A percentile compares a stretch with the other conserved stretches of the same genome.
phyloP scores from a whole-genome alignment of 805 yeast genomes.

The Suhomyces pyralidae region DNA sequence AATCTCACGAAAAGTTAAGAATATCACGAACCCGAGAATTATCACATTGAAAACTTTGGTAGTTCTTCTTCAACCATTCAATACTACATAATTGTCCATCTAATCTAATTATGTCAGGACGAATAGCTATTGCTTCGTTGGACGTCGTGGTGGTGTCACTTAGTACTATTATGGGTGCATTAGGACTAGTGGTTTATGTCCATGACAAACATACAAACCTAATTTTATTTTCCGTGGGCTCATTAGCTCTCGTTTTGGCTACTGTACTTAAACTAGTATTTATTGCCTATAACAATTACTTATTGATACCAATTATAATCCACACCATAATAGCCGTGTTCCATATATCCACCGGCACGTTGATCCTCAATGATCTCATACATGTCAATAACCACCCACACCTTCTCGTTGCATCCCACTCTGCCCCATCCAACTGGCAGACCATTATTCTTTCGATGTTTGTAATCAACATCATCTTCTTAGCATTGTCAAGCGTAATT shows the following conservation, averaged over 20 bases:
- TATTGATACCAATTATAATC: slow-evolving; percentile 1
- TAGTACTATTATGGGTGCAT: background rate
- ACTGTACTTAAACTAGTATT: background rate
- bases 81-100: too few relatives aligned
- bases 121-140: background rate
- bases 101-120: background rate
- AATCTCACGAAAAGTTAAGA: too few relatives aligned
- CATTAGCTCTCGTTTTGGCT: background rate
- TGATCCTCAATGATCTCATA: slow-evolving; percentile 2
- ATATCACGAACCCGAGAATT: too few relatives aligned
- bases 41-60: too few relatives aligned
- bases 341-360: slow-evolving; percentile 5
- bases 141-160: background rate
- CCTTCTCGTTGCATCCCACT: background rate
- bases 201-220: background rate
- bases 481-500: slow-evolving; percentile 1
- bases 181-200: background rate
- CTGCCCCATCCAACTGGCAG: slow-evolving; percentile 2
- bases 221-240: background rate
- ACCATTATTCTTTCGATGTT: slow-evolving; percentile 1
- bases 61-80: too few relatives aligned
- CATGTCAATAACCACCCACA: background rate
- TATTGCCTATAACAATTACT: background rate
- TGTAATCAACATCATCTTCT: slow-evolving; percentile 5
- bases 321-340: background rate